Evolutionary conservation across 305 asterid species (phyloP).

Genomic region (Fraxinus greggii): DNA sequence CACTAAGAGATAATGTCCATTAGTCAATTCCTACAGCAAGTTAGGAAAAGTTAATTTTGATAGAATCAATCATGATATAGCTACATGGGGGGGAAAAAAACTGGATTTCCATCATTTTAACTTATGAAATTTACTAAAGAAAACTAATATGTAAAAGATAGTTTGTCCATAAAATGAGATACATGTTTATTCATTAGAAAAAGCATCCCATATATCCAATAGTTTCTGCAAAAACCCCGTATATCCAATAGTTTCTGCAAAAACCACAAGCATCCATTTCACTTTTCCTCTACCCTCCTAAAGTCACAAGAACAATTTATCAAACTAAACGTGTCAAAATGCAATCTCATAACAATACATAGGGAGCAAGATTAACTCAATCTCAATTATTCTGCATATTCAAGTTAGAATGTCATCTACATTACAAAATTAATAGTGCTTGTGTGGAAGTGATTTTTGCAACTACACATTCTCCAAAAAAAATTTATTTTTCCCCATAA

Average conservation of each 20-base stretch:
- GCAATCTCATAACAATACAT: neutral
- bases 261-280: neutral
- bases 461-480: neutral
- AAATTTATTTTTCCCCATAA: neutral
- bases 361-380: neutral
- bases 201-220: neutral
- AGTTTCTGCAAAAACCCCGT: neutral
- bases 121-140: neutral
- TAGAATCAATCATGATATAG: neutral
- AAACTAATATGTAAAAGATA: neutral
- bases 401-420: neutral
- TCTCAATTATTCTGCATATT: neutral
- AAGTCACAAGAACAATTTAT: neutral
- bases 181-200: neutral
- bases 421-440: neutral
- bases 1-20: neutral
- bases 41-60: neutral
- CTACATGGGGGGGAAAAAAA: neutral
- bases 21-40: neutral
- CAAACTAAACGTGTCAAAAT: neutral
- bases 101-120: neutral
- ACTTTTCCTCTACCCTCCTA: neutral
- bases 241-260: neutral
- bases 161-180: neutral
- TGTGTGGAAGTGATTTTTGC: neutral